phyloP scores from a whole-genome alignment of 192 early-diverging fungal genomes.

The Endogone sp. region DNA sequence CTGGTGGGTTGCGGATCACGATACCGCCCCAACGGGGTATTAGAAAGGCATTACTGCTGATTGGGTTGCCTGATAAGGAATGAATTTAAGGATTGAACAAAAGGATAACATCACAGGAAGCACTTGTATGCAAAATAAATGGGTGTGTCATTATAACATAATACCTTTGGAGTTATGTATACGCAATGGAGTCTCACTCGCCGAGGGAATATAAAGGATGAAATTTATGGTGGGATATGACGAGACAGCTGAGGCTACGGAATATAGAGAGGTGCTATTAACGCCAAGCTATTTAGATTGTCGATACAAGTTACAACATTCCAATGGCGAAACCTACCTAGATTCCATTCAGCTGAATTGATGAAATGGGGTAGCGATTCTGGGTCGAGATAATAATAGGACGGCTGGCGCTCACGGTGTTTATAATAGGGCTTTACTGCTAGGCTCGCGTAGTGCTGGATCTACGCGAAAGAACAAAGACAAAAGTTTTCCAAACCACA shows the following conservation, averaged over 20 bases:
- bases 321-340: slow-evolving; percentile 57
- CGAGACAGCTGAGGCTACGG: slow-evolving; percentile 84
- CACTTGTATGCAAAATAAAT: no score
- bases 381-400: slow-evolving; percentile 55
- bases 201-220: slow-evolving; percentile 80
- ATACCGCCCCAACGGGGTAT: slow-evolving; percentile 97
- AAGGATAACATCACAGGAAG: no score
- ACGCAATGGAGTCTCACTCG: slow-evolving; percentile 61
- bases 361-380: slow-evolving; percentile 85
- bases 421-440: slow-evolving; percentile 60
- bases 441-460: slow-evolving; percentile 80
- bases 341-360: slow-evolving; percentile 95
- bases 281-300: no score
- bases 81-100: neutral
- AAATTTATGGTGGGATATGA: slow-evolving; percentile 84
- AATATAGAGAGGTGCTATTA: no score
- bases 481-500: neutral
- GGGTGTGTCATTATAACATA: neutral
- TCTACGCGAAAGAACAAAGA: slow-evolving; percentile 8
- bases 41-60: slow-evolving; percentile 77
- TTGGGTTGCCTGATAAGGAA: slow-evolving; percentile 25
- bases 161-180: slow-evolving; percentile 55
- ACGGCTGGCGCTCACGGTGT: slow-evolving; percentile 30
- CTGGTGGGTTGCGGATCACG: slow-evolving; percentile 61
- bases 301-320: no score